Base-by-base conservation (phyloP, 805 yeast genomes). In the Lipomyces sp. region DNA sequence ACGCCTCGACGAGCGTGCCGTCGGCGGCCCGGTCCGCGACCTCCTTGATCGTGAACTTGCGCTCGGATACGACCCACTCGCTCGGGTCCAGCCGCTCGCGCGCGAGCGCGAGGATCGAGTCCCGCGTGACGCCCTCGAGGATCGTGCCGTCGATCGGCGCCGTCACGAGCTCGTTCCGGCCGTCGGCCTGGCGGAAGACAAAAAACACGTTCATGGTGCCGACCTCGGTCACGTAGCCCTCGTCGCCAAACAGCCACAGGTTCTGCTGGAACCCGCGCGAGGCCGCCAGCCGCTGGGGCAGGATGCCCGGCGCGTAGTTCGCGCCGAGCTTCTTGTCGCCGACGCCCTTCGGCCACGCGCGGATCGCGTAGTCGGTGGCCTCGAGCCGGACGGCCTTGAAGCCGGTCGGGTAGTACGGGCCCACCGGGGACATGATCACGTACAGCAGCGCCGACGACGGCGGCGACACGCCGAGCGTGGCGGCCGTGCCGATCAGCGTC, bases 311-410 rank as follows among this genome's bases (percentile, higher is more conserved):
- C 39, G 97, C 98, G 67, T 91, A 91, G 76, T 91, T 91, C 55
- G 96, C 97, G 70, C 98, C 98, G 64, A 91, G 80, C 73, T 91
- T 91, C 71, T 81, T 84, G 80, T 91, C 85, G 72, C 98, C 98
- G 63, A 82, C 89, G 70, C 98, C 98, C 65, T 96, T 96, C 67
- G 98, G 98, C 98, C 98, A 91, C 28, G 98, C 98, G 75, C 98
- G 86, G 31, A 90, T 90, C 44, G 96, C 96, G 63, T 86, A 82
- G 67, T 88, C 95, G 32, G 96, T 90, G 60, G 98, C 97, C 73
- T 91, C 96, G 59, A 93, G 78, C 55, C 80, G 77, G 47, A 93
- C 96, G 37, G 98, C 96, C 73, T 90, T 89, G 81, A 91, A 91
- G 18, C 98, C 97, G 18, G 96, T 85, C 64, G 84, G 78, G 73